Conservation (phyloP, 305 asterid species). For the Plantago coronopus region DNA sequence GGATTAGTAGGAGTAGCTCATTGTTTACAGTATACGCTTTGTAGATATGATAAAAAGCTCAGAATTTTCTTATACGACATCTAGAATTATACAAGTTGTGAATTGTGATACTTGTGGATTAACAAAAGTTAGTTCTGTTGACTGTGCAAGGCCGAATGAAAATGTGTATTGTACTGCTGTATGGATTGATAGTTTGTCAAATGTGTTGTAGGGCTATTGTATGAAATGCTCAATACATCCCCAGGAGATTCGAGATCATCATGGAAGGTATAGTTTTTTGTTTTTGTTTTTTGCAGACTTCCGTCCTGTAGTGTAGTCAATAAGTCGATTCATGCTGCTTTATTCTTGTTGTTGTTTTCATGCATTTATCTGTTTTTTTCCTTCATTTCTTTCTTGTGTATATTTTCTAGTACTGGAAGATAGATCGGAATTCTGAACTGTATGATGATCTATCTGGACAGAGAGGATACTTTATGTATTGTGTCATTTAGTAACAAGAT, state of each 20-base stretch:
- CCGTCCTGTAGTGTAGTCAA: background rate
- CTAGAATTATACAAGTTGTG: background rate
- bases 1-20: too few relatives aligned
- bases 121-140: background rate
- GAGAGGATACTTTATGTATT: too few relatives aligned
- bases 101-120: background rate
- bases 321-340: too few relatives aligned
- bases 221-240: constrained; percentile 77
- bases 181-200: constrained; percentile 24
- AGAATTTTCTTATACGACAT: background rate
- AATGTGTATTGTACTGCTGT: constrained; percentile 3
- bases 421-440: too few relatives aligned
- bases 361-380: background rate
- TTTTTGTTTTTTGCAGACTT: background rate
- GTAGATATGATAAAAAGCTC: too few relatives aligned
- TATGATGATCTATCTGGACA: too few relatives aligned
- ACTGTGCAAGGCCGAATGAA: constrained; percentile 11
- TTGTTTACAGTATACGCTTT: too few relatives aligned
- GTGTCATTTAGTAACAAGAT: too few relatives aligned
- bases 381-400: too few relatives aligned
- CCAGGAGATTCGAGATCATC: constrained; percentile 62
- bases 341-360: too few relatives aligned
- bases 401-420: too few relatives aligned
- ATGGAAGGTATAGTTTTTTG: constrained; percentile 67
- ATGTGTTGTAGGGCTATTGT: constrained; percentile 52